Evolutionary conservation across 208 protist species (phyloP).

Genomic region (Wallacemonas sp.): DNA sequence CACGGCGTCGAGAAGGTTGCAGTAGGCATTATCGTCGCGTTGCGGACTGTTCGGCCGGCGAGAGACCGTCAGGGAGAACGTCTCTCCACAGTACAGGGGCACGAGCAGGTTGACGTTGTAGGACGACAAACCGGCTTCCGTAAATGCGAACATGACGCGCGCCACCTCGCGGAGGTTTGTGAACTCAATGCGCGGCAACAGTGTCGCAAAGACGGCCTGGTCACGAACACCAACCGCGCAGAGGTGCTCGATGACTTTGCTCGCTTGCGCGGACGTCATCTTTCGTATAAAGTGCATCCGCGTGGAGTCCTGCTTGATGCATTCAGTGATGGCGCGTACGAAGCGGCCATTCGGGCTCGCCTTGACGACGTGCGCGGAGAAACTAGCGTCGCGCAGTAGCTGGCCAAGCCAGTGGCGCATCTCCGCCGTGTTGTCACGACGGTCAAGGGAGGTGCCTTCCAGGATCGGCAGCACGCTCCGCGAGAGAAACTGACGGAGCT

Average conservation of each 20-base stretch:
- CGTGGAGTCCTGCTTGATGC: slow-evolving; percentile 64
- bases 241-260: slow-evolving; percentile 72
- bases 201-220: slow-evolving; percentile 37
- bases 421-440: slow-evolving; percentile 39
- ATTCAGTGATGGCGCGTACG: slow-evolving; percentile 47
- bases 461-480: slow-evolving; percentile 70
- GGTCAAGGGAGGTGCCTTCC: slow-evolving; percentile 54
- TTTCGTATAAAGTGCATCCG: slow-evolving; percentile 71
- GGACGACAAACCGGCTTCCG: slow-evolving; percentile 44
- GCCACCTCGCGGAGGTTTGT: slow-evolving; percentile 53
- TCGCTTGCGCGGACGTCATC: slow-evolving; percentile 78
- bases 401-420: slow-evolving; percentile 54
- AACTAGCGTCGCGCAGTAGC: slow-evolving; percentile 72
- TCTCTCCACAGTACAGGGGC: slow-evolving; percentile 77
- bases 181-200: slow-evolving; percentile 66
- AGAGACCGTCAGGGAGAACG: slow-evolving; percentile 17
- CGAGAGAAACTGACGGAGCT: slow-evolving; percentile 60
- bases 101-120: slow-evolving; percentile 60
- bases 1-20: slow-evolving; percentile 78
- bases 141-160: slow-evolving; percentile 70
- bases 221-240: slow-evolving; percentile 58
- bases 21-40: slow-evolving; percentile 18
- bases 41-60: neutral
- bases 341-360: slow-evolving; percentile 51
- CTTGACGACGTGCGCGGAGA: slow-evolving; percentile 56